Evolutionary conservation across 2,329 filamentous ascomycete species (phyloP).

Genomic region (Escovopsis weberi): DNA sequence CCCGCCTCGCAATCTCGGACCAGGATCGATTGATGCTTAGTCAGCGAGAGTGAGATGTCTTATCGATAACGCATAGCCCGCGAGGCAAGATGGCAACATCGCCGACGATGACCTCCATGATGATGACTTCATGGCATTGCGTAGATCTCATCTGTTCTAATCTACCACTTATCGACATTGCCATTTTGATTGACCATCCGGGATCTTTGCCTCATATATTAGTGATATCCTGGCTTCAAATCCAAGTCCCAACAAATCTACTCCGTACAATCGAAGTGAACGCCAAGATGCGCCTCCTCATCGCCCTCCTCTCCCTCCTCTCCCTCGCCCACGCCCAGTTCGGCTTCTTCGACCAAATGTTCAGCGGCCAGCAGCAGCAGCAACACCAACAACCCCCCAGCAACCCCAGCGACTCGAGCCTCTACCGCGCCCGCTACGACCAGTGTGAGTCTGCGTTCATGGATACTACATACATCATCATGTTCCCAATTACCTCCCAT

Average conservation of each 20-base stretch:
- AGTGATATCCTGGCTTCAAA: too few species aligned
- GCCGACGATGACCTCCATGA: too few species aligned
- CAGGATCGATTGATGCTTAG: background rate
- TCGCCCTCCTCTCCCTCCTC: slow-evolving; percentile 44
- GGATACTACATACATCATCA: too few species aligned
- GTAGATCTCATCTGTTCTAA: too few species aligned
- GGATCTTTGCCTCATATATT: background rate
- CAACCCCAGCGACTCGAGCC: slow-evolving; percentile 66
- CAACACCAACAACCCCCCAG: slow-evolving; percentile 54
- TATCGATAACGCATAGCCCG: slow-evolving; percentile 9
- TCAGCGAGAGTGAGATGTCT: background rate
- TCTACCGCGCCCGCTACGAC: slow-evolving; percentile 62
- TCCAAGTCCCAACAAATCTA: too few species aligned
- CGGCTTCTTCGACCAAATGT: slow-evolving; percentile 96
- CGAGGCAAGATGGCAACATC: background rate
- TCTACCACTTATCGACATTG: too few species aligned
- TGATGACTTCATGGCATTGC: too few species aligned
- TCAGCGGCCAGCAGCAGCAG: slow-evolving; percentile 46
- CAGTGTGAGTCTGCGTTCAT: slow-evolving; percentile 33
- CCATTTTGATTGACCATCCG: too few species aligned
- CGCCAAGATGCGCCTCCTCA: slow-evolving; percentile 17
- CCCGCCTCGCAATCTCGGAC: background rate
- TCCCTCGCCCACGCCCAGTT: slow-evolving; percentile 63
- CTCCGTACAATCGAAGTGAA: background rate
- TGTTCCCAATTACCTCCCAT: too few species aligned